Conservation (phyloP, 768 basidiomycete genomes). For the Leccinum olivaceopallidum region DNA sequence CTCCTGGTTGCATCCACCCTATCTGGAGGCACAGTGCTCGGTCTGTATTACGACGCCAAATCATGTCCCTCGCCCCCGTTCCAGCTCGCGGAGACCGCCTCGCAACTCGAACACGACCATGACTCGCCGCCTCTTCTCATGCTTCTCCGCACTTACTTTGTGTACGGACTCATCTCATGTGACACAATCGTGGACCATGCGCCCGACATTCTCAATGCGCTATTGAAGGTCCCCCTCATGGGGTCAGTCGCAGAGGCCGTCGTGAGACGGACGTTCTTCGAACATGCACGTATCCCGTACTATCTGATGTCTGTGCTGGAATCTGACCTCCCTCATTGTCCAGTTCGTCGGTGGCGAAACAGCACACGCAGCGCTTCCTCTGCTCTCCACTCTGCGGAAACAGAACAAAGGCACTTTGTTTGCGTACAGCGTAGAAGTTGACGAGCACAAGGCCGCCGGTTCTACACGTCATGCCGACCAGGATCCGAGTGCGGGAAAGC, state of each 20-base stretch:
- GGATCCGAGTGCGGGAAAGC: neutral
- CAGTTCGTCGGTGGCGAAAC: constrained; percentile 92
- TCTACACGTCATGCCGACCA: constrained; percentile 2
- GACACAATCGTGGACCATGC: constrained; percentile 76
- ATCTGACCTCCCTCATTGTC: neutral
- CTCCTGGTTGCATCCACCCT: constrained; percentile 21
- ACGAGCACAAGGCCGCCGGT: constrained; percentile 53
- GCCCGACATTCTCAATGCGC: constrained; percentile 57
- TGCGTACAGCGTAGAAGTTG: constrained; percentile 85
- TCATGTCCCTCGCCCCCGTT: constrained; percentile 27
- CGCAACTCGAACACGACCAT: neutral
- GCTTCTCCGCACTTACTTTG: constrained; percentile 73
- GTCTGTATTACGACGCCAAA: constrained; percentile 27
- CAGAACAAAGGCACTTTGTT: constrained; percentile 77
- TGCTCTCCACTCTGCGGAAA: constrained; percentile 60
- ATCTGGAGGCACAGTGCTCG: constrained; percentile 19
- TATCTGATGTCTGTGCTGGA: neutral
- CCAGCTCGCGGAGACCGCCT: constrained; percentile 3
- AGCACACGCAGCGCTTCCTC: constrained; percentile 62
- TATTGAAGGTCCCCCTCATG: constrained; percentile 53
- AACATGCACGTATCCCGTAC: constrained; percentile 52
- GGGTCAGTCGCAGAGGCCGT: constrained; percentile 63
- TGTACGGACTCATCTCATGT: constrained; percentile 79
- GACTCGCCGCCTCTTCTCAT: constrained; percentile 32
- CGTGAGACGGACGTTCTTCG: constrained; percentile 82